Evolutionary conservation across 2,329 filamentous ascomycete genomes (phyloP).

Genomic region (Cladosporium oxysporum): DNA sequence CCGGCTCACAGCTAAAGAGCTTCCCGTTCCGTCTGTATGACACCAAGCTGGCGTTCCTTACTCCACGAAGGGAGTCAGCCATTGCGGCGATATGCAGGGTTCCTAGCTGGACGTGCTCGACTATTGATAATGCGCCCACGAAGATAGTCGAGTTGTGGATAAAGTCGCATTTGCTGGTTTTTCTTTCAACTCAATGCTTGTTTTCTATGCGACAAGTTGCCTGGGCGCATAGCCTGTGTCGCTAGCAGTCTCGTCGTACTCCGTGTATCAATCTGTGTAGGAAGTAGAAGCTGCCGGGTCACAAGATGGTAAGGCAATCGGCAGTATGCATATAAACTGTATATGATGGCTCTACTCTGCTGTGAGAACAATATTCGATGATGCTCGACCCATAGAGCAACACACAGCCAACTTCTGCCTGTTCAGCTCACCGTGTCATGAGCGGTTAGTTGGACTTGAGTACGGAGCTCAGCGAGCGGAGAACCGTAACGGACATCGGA

Average conservation of each 20-base stretch:
- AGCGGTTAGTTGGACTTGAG: background rate
- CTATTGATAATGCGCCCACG: background rate
- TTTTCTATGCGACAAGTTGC: background rate
- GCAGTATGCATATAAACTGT: background rate
- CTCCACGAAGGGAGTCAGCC: background rate
- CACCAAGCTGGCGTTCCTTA: conserved; percentile 10
- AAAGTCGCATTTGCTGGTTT: background rate
- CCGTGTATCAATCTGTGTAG: background rate
- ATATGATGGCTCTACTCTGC: background rate
- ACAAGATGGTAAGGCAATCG: background rate
- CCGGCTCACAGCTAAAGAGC: conserved; percentile 38
- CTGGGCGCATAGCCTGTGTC: background rate
- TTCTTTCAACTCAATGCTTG: background rate
- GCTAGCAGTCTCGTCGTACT: background rate
- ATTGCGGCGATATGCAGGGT: background rate
- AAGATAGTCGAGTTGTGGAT: background rate
- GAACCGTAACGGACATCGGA: background rate
- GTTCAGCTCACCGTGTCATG: background rate
- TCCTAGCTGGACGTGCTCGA: background rate
- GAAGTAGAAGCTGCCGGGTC: background rate
- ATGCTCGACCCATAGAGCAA: background rate
- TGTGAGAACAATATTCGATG: background rate
- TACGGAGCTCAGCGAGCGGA: background rate
- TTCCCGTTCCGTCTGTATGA: conserved; percentile 38
- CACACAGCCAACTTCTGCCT: background rate